Conservation (phyloP, 2,329 filamentous ascomycete genomes). For the Teratosphaeriaceae sp. region DNA sequence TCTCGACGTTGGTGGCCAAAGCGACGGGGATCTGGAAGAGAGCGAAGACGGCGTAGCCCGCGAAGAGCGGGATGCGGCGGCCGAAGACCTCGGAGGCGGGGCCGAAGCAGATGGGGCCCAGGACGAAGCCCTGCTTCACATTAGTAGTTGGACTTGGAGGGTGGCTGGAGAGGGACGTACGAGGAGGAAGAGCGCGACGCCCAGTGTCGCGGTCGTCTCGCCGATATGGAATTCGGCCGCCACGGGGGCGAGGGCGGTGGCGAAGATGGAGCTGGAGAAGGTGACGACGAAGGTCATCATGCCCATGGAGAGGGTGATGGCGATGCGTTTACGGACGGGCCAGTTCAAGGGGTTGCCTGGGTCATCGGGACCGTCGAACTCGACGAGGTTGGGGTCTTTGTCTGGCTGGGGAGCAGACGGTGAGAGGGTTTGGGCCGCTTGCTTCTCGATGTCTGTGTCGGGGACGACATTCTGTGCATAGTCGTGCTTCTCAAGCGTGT, state of each 20-base stretch:
- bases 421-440: background rate
- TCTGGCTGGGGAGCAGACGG: background rate
- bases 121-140: constrained; percentile 14
- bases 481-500: background rate
- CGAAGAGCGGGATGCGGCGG: constrained; percentile 43
- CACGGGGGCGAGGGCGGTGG: constrained; percentile 14
- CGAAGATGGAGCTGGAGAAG: constrained; percentile 15
- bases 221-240: constrained; percentile 17
- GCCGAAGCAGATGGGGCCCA: constrained; percentile 31
- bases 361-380: constrained; percentile 21
- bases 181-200: constrained; percentile 20
- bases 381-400: constrained; percentile 20
- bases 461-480: background rate
- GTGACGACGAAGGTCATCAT: constrained; percentile 20
- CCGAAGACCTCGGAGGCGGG: constrained; percentile 55
- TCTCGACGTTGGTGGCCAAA: constrained; percentile 48
- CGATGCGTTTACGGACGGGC: constrained; percentile 11
- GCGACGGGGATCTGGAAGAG: constrained; percentile 52
- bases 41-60: constrained; percentile 44
- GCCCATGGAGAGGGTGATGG: constrained; percentile 17
- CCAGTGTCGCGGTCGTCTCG: constrained; percentile 18
- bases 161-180: background rate
- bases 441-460: constrained; percentile 3
- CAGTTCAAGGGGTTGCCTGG: constrained; percentile 22
- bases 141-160: background rate